These are phyloP conservation scores for Halophytophthora batemanensis DNA, from an alignment of 352 stramenopile species.

Conservation along the genomic window DNA sequence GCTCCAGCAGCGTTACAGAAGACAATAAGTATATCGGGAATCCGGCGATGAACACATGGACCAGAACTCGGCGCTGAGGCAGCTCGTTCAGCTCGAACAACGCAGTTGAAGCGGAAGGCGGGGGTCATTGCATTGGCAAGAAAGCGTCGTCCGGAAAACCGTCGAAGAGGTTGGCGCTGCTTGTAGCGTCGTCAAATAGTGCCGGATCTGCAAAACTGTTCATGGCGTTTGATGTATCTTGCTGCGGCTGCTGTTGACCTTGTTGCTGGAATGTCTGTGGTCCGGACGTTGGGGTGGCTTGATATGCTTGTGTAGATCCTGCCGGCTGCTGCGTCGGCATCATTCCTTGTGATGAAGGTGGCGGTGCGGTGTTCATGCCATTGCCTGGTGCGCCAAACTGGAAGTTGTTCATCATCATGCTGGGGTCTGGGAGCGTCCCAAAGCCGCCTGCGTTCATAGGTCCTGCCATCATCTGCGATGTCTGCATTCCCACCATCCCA, in stretches of 20 bases:
- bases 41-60: too few species aligned
- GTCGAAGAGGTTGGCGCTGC: conserved; percentile 70
- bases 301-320: conserved; percentile 22
- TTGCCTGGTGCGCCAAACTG: conserved; percentile 27
- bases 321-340: conserved; percentile 16
- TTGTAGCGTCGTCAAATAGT: conserved; percentile 42
- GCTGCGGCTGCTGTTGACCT: conserved; percentile 20
- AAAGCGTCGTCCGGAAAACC: conserved; percentile 71
- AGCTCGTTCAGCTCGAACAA: conserved; percentile 22
- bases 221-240: conserved; percentile 15
- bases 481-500: conserved; percentile 38
- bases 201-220: conserved; percentile 21
- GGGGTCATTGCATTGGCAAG: conserved; percentile 60
- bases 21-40: conserved; percentile 21
- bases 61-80: too few species aligned
- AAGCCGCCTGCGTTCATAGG: conserved; percentile 42
- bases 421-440: conserved; percentile 24
- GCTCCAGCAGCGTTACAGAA: conserved; percentile 21
- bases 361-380: conserved; percentile 11
- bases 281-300: conserved; percentile 9
- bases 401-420: conserved; percentile 44
- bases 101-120: conserved; percentile 14
- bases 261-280: conserved; percentile 28
- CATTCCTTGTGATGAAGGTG: conserved; percentile 23
- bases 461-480: conserved; percentile 46